A percentile compares a stretch with the other conserved stretches of the same genome.
Conservation (phyloP, 2,329 filamentous ascomycete species). For the Huntiella bhutanensis region DNA sequence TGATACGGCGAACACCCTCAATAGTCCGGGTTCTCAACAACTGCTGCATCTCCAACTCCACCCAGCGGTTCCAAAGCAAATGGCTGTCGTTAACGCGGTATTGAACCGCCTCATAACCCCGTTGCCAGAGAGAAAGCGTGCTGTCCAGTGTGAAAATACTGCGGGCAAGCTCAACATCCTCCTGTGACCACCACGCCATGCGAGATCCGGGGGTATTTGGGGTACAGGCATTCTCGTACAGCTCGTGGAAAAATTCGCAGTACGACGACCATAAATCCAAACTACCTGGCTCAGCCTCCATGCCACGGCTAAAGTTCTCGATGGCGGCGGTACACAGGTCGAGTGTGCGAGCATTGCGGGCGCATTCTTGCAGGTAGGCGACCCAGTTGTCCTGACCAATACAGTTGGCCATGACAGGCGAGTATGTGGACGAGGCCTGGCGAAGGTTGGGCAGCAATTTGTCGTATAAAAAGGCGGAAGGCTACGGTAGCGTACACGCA, state of each 20-base stretch:
- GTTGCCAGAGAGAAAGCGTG: slow-evolving; percentile 49
- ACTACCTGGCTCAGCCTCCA: slow-evolving; percentile 53
- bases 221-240: slow-evolving; percentile 27
- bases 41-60: slow-evolving; percentile 51
- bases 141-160: slow-evolving; percentile 53
- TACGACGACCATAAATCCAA: slow-evolving; percentile 59
- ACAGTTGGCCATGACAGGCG: slow-evolving; percentile 19
- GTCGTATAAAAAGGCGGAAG: not conserved
- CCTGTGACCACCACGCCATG: slow-evolving; percentile 31
- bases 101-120: slow-evolving; percentile 51
- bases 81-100: slow-evolving; percentile 63
- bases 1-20: slow-evolving; percentile 43
- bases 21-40: slow-evolving; percentile 36
- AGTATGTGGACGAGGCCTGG: not conserved
- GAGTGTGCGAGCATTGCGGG: slow-evolving; percentile 37
- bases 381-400: slow-evolving; percentile 63
- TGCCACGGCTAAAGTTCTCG: slow-evolving; percentile 53
- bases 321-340: slow-evolving; percentile 51
- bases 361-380: slow-evolving; percentile 57
- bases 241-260: slow-evolving; percentile 57
- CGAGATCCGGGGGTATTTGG: slow-evolving; percentile 6
- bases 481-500: not conserved
- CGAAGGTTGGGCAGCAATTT: not conserved
- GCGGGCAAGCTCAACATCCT: slow-evolving; percentile 49
- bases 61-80: slow-evolving; percentile 60